Base-by-base conservation (phyloP, 1,284 basidiomycete genomes). In the Takashimella koratensis region DNA sequence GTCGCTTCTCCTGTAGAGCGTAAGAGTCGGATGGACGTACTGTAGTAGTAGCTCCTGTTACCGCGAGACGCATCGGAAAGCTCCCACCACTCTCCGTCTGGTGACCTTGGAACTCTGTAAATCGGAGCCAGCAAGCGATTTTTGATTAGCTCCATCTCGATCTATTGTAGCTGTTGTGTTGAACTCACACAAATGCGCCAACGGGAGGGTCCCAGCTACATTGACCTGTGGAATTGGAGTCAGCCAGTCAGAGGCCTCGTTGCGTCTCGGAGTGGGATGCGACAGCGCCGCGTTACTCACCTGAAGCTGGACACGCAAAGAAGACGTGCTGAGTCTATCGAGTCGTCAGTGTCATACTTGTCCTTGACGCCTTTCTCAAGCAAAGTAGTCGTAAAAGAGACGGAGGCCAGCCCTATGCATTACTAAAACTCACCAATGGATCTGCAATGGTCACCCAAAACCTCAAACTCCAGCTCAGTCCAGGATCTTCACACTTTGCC, bases 81-180 rank as follows among this genome's bases (percentile, higher is more conserved):
- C 74, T 96, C 91, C 90, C 92, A 95, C 92, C 92, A 97, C 71
- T 95, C 90, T 45, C 93, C 93, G 27, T 88, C 84, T 3, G 83
- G 80, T 56, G 81, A 87, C 5, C 89, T 87, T 22, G 92, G 93
- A 30, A 97, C 78, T 44, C 87, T 89, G 49, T 24, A n/a, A n/a
- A 39, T n/a, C 40, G n/a, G 20, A 30, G 5, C 23, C 27, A 47
- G 42, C 22, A 16, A 11, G 13, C 20, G 23, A 4, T 42, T 25
- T 21, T 16, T 21, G 11, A 21, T 39, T 21, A 44, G n/a, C n/a
- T n/a, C n/a, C n/a, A n/a, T n/a, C n/a, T n/a, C n/a, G n/a, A n/a
- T n/a, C n/a, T n/a, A n/a, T n/a, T n/a, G n/a, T n/a, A n/a, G n/a
- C n/a, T n/a, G n/a, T n/a, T n/a, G n/a, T n/a, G n/a, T n/a, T n/a